phyloP scores from a whole-genome alignment of 2,329 filamentous ascomycete species.

The Pyrenophora graminea region DNA sequence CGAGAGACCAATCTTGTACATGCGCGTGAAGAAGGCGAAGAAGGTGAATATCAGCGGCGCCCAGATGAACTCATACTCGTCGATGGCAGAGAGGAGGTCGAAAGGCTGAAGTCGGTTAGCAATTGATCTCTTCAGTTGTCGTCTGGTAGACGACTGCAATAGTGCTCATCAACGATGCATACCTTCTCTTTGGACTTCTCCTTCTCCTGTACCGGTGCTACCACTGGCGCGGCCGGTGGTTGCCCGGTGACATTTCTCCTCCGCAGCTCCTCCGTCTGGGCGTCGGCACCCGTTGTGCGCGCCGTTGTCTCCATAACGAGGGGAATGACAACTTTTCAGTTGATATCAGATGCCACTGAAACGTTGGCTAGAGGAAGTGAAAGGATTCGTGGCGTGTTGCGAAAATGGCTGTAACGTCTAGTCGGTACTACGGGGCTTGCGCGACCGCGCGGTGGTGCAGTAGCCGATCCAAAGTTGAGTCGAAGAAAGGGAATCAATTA shows the following conservation, averaged over 20 bases:
- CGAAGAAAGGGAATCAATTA: conserved; percentile 15
- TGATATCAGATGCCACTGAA: conserved; percentile 1
- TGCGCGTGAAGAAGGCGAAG: conserved; percentile 67
- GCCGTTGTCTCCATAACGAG: conserved; percentile 37
- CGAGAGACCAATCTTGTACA: conserved; percentile 70
- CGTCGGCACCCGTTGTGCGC: conserved; percentile 48
- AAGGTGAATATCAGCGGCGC: conserved; percentile 67
- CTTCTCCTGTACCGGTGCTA: conserved; percentile 38
- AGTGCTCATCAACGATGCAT: conserved; percentile 10
- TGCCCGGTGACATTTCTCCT: conserved; percentile 50
- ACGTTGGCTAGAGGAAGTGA: conserved; percentile 5
- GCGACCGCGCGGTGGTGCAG: conserved; percentile 6
- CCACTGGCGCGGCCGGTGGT: conserved; percentile 30
- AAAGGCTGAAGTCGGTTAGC: conserved; percentile 47
- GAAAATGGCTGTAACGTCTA: conserved; percentile 18
- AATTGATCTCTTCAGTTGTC: background rate
- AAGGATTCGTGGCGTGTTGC: conserved; percentile 21
- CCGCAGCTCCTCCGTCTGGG: conserved; percentile 50
- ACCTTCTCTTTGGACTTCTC: conserved; percentile 57
- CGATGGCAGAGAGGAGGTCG: conserved; percentile 65
- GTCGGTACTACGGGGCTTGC: conserved; percentile 18
- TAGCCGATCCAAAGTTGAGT: background rate
- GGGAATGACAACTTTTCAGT: background rate
- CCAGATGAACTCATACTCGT: conserved; percentile 65
- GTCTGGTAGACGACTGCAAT: conserved; percentile 9